A percentile compares a stretch with the other conserved stretches of the same genome.
Evolutionary conservation across 352 stramenopile species (phyloP).

Genomic region (Globisporangium apiculatum): DNA sequence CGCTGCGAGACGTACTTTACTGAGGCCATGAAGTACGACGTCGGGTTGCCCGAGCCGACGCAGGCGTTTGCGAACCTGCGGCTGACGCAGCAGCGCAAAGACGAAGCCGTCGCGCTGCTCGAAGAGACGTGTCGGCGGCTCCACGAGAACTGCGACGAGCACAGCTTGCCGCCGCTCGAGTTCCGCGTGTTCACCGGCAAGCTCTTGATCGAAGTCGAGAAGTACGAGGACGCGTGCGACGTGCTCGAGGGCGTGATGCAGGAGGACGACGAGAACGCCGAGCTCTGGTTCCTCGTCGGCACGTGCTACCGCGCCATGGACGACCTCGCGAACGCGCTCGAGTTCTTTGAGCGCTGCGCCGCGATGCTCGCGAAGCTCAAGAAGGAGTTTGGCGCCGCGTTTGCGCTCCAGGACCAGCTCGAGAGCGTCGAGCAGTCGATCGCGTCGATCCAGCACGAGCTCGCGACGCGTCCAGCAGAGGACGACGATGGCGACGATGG

Average conservation of each 20-base stretch:
- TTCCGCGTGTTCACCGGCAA: constrained; percentile 81
- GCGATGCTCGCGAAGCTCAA: constrained; percentile 78
- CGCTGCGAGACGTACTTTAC: constrained; percentile 89
- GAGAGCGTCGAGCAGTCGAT: constrained; percentile 69
- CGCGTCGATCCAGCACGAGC: constrained; percentile 37
- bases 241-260: constrained; percentile 85
- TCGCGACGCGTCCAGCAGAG: constrained; percentile 47
- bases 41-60: constrained; percentile 88
- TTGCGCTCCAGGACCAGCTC: constrained; percentile 73
- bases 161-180: constrained; percentile 73
- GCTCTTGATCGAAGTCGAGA: constrained; percentile 82
- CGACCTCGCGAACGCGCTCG: constrained; percentile 67
- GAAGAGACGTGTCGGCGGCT: constrained; percentile 90
- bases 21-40: constrained; percentile 87
- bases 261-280: constrained; percentile 86
- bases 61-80: constrained; percentile 94
- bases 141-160: constrained; percentile 61
- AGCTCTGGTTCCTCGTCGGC: constrained; percentile 86
- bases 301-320: constrained; percentile 86
- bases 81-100: constrained; percentile 89
- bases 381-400: constrained; percentile 59
- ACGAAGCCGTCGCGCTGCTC: constrained; percentile 86
- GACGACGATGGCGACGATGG: constrained; percentile 50
- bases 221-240: constrained; percentile 73
- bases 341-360: constrained; percentile 83